Conservation (phyloP, 2,329 filamentous ascomycete species). For the Ophiocordyceps sinensis region DNA sequence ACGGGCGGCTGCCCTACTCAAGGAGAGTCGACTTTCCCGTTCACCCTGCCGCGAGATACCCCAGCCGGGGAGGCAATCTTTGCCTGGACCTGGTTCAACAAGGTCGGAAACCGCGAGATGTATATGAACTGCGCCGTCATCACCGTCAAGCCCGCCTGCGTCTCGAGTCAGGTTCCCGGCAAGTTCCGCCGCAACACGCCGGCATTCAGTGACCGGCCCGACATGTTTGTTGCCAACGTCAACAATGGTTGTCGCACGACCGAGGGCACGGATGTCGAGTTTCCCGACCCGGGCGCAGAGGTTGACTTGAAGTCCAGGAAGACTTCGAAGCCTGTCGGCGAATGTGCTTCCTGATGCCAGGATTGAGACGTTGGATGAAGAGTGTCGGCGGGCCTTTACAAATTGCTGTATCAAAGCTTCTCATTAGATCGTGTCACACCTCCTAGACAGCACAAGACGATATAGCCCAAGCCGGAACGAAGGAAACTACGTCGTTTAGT, state of each 20-base stretch:
- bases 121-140: constrained; percentile 77
- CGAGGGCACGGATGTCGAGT: constrained; percentile 43
- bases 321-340: no score
- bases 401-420: no score
- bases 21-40: constrained; percentile 40
- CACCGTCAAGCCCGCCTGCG: constrained; percentile 29
- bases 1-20: constrained; percentile 36
- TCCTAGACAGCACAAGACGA: no score
- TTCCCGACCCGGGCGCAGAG: constrained; percentile 49
- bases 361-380: no score
- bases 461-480: no score
- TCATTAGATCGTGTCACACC: no score
- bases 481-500: no score
- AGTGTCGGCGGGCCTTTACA: no score
- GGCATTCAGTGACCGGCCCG: constrained; percentile 41
- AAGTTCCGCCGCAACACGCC: constrained; percentile 15
- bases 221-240: constrained; percentile 60
- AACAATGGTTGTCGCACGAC: constrained; percentile 41
- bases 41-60: constrained; percentile 50
- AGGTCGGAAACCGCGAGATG: constrained; percentile 65
- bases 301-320: constrained; percentile 15
- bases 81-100: constrained; percentile 68
- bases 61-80: constrained; percentile 49
- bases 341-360: no score
- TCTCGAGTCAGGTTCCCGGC: constrained; percentile 2